A percentile compares a stretch with the other conserved stretches of the same genome.
phyloP scores from a whole-genome alignment of 1,139 yeast species.

The Suhomyces bolitotheri region DNA sequence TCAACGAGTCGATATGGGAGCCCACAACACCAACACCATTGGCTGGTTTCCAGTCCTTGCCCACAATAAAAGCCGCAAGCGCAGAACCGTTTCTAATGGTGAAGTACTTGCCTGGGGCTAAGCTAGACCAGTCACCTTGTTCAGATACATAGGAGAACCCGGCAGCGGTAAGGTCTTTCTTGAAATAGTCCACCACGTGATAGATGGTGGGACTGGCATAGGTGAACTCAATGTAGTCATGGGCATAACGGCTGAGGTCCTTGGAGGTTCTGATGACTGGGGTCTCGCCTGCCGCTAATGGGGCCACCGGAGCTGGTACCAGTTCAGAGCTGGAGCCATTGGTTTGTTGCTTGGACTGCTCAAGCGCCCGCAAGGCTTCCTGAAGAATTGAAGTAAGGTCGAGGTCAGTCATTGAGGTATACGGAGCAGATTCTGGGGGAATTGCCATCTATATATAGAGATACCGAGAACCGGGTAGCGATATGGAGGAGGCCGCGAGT shows the following conservation, averaged over 20 bases:
- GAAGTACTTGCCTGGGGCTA: conserved; percentile 50
- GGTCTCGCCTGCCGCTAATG: background rate
- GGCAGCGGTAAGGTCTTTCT: conserved; percentile 40
- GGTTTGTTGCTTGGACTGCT: too few relatives aligned
- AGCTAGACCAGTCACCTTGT: conserved; percentile 44
- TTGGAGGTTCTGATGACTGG: conserved; percentile 9
- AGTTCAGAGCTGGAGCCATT: too few relatives aligned
- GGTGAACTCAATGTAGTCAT: conserved; percentile 58
- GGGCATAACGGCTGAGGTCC: conserved; percentile 34
- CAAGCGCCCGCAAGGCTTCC: too few relatives aligned
- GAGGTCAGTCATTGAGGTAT: too few relatives aligned
- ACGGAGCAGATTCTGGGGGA: too few relatives aligned
- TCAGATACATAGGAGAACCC: conserved; percentile 60
- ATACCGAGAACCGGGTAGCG: too few relatives aligned
- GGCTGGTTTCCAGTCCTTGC: conserved; percentile 55
- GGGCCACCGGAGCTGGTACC: background rate
- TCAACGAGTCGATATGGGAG: conserved; percentile 59
- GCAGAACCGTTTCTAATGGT: conserved; percentile 59
- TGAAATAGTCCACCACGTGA: conserved; percentile 54
- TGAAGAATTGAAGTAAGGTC: too few relatives aligned
- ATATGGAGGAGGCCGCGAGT: too few relatives aligned
- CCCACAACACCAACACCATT: conserved; percentile 63
- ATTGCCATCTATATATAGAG: too few relatives aligned
- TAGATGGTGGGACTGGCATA: conserved; percentile 60
- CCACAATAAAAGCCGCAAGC: conserved; percentile 58